Base-by-base conservation (phyloP, 1,139 yeast species). In the Candida dubliniensis region DNA sequence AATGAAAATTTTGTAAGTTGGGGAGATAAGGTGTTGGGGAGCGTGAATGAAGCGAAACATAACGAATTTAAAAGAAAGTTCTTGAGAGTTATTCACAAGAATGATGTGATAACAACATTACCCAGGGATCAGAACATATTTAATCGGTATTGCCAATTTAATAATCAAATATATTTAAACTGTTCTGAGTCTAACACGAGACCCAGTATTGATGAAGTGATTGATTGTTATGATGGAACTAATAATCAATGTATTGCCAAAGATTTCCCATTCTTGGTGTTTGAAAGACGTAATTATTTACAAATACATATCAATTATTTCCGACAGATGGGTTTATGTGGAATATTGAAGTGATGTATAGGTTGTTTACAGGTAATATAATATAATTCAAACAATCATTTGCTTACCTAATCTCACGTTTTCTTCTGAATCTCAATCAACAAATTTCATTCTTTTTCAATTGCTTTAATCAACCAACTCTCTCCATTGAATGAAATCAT, bases 291-390 rank as follows among this genome's bases (percentile, higher is more conserved):
- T 24, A 60, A 69, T 39, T 66, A 65, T 47, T 65, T 67, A 46
- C 68, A 64, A 36, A 66, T 64, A 34, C 82, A 77, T 55, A 66
- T 71, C 42, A 71, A 76, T 9, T 77, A 77, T 53, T 77, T 77
- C 53, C 63, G 80, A 45, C 60, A 59, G 29, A 57, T 77, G 64
- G 82, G 82, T 0, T 53, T 64, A 32, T 77, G 82, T 56, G 79
- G 79, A 1, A 54, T 72, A 11, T 47, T 47, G 27, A 23, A 40
- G 45, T 57, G 12, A 31, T 37, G 30, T 27, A 10, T 27, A 8
- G 11, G 30, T 10, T 10, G 7, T 10, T 27, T 27, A 27, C n/a
- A n/a, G n/a, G n/a, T n/a, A n/a, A n/a, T n/a, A n/a, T n/a, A n/a
- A n/a, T n/a, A n/a, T n/a, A n/a, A n/a, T n/a, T n/a, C n/a, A n/a